phyloP scores from a whole-genome alignment of 1,139 yeast genomes.

The Saccharomyces hybrid region DNA sequence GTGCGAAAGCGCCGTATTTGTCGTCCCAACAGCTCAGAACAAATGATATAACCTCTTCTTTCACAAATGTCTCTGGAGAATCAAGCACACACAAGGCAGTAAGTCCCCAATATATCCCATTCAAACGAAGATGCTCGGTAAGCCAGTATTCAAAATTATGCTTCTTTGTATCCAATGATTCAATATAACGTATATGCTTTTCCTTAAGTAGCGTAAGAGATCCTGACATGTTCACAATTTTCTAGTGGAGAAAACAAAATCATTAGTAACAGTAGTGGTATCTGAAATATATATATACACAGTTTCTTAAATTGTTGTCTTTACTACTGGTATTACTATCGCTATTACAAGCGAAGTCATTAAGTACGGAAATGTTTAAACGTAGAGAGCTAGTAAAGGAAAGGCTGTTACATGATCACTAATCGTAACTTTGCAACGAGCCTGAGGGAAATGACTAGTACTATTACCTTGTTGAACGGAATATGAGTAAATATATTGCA shows the following conservation, averaged over 20 bases:
- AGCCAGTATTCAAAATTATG: slow-evolving; percentile 78
- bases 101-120: slow-evolving; percentile 94
- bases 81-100: slow-evolving; percentile 63
- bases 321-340: background rate
- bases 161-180: slow-evolving; percentile 42
- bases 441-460: background rate
- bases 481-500: background rate
- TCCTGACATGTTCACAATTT: slow-evolving; percentile 1
- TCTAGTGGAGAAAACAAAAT: background rate
- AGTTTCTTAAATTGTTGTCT: background rate
- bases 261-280: background rate
- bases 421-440: background rate
- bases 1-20: slow-evolving; percentile 74
- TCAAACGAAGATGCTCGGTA: slow-evolving; percentile 81
- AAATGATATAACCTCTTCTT: slow-evolving; percentile 55
- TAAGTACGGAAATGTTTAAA: background rate
- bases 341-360: background rate
- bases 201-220: slow-evolving; percentile 29
- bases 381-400: background rate
- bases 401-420: background rate
- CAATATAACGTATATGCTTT: slow-evolving; percentile 48
- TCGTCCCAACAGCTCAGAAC: slow-evolving; percentile 61
- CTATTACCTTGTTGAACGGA: background rate
- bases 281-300: background rate
- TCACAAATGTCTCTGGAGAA: slow-evolving; percentile 50